These are phyloP conservation scores for Penicillium sp. DNA, from an alignment of 2,329 filamentous ascomycete species.

Conservation along the genomic window DNA sequence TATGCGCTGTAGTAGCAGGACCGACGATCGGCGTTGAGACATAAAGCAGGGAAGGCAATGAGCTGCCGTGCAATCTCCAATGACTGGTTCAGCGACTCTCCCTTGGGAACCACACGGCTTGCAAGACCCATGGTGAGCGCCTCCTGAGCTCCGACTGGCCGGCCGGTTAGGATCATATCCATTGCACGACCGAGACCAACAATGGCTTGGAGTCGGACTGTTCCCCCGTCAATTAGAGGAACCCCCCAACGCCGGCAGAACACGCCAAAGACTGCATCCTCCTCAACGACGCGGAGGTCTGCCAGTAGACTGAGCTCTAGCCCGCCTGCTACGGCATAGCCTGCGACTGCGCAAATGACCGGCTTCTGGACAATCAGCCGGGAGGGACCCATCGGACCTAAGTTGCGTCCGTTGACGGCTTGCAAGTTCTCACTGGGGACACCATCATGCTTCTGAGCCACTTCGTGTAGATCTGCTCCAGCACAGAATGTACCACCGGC, in stretches of 20 bases:
- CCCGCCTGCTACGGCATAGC: slow-evolving; percentile 57
- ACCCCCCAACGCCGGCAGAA: slow-evolving; percentile 58
- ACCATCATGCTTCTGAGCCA: slow-evolving; percentile 30
- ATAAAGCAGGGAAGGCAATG: slow-evolving; percentile 53
- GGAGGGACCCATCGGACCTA: slow-evolving; percentile 56
- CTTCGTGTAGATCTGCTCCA: slow-evolving; percentile 53
- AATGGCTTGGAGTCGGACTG: slow-evolving; percentile 53
- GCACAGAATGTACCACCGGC: slow-evolving; percentile 54
- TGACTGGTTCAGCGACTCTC: slow-evolving; percentile 52
- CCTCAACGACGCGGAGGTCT: slow-evolving; percentile 56
- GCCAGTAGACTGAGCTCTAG: slow-evolving; percentile 56
- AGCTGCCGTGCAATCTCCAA: slow-evolving; percentile 50
- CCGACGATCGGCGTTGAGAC: slow-evolving; percentile 53
- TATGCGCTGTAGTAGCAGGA: slow-evolving; percentile 55
- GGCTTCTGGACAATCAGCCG: slow-evolving; percentile 54
- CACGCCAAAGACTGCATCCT: slow-evolving; percentile 56
- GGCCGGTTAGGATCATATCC: slow-evolving; percentile 60
- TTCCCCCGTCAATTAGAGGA: slow-evolving; percentile 55
- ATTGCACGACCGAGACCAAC: slow-evolving; percentile 56
- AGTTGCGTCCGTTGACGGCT: slow-evolving; percentile 38
- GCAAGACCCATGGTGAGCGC: slow-evolving; percentile 55
- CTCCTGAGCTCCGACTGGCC: slow-evolving; percentile 51
- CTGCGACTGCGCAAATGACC: slow-evolving; percentile 53
- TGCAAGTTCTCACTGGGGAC: slow-evolving; percentile 23
- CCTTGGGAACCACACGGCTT: slow-evolving; percentile 55